phyloP scores from a whole-genome alignment of 2,329 filamentous ascomycete genomes.

The Lomentospora prolificans region DNA sequence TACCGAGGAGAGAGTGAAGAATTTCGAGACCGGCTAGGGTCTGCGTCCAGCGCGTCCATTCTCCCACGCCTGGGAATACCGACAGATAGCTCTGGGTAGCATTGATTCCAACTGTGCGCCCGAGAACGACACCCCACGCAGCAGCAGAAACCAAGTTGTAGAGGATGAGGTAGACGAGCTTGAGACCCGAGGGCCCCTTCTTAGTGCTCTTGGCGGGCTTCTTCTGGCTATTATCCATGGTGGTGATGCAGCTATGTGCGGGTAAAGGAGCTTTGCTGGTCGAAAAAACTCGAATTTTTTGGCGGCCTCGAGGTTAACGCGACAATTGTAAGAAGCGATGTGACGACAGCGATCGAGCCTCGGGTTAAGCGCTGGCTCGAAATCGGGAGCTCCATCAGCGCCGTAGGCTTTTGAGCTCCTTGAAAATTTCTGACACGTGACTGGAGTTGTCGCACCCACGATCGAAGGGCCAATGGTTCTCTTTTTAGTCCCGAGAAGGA shows the following conservation, averaged over 20 bases:
- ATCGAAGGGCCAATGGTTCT: no score
- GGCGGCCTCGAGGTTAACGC: not conserved
- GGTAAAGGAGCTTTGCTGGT: no score
- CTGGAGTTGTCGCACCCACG: not conserved
- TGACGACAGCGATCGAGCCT: no score
- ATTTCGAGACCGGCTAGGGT: conserved; percentile 77
- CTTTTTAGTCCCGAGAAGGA: no score
- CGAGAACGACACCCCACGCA: conserved; percentile 71
- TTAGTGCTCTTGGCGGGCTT: not conserved
- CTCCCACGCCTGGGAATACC: conserved; percentile 52
- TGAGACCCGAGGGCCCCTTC: not conserved
- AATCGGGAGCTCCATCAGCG: no score
- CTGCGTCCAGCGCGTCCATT: conserved; percentile 71
- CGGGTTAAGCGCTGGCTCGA: no score
- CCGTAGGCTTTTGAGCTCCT: no score
- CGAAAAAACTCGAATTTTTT: not conserved
- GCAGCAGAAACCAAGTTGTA: conserved; percentile 76
- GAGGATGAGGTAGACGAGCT: conserved; percentile 56
- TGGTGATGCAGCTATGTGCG: not conserved
- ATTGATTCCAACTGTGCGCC: conserved; percentile 50
- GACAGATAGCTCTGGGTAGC: conserved; percentile 42
- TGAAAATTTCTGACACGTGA: not conserved
- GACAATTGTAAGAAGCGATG: no score
- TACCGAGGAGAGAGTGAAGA: conserved; percentile 68
- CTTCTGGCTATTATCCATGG: conserved; percentile 8